Evolutionary conservation across 2,329 filamentous ascomycete species (phyloP), one percentile per base, ranked within the genome.

Genomic region (Diaporthe capsici): DNA sequence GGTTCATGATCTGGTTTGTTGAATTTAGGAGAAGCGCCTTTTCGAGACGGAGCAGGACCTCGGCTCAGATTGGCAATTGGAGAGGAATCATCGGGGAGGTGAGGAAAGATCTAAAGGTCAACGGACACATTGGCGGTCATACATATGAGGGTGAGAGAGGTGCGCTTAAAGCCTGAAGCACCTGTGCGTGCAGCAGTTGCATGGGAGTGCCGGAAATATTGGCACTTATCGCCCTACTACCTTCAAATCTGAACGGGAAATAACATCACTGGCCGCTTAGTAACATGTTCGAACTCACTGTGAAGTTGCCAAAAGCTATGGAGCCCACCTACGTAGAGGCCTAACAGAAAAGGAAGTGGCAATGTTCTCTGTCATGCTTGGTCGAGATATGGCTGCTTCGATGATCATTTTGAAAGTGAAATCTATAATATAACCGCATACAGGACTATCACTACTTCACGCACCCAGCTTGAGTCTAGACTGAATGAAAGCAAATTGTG

Each of bases 1-100:
- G 80, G 80, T 78, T 79, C 58, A 51, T 65, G 31, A 72, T 81
- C 2, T 81, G 80, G 80, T 80, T 80, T 20, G 79, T 81, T 10
- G 77, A 78, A 71, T 78, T 79, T 49, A 75, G 80, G 13, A 39
- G 74, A 22, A 79, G 76, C 4, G 73, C 79, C 1, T 78, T 79
- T 37, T 78, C 76, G 70, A 77, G 80, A 34, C 60, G 79, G 31
- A 53, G 39, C 47, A 76, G 80, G 3, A 79, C 78, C 0, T 63
- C 74, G 53, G 57, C 53, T 2, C 75, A 80, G 71, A 73, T 80
- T 34, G 79, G 79, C 1, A 79, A 78, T 28, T 81, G 78, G 76
- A 63, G 71, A 31, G 79, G 79, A 1, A 80, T 81, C 13, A 63
- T 78, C 67, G 71, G 76, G 0, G 79, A 80, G 75, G 74, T 80